phyloP scores from a whole-genome alignment of 352 stramenopile species.

The Globisporangium parvum region DNA sequence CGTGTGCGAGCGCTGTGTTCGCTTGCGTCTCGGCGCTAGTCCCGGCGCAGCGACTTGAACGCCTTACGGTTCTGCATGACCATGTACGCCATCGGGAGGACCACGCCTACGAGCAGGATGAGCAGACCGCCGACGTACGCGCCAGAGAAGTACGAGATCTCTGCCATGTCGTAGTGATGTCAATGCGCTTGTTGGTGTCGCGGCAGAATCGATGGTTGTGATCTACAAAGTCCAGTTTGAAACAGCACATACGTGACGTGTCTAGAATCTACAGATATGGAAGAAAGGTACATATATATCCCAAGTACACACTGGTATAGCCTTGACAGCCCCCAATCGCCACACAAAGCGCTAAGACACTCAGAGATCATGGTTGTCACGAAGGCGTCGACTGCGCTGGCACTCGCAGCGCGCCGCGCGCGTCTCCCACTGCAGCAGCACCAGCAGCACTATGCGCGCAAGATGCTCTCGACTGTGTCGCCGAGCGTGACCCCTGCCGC shows the following conservation, averaged over 20 bases:
- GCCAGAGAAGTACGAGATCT: slow-evolving; percentile 66
- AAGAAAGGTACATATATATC: no score
- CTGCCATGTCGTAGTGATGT: slow-evolving; percentile 14
- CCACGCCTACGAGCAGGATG: slow-evolving; percentile 60
- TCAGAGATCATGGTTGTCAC: background rate
- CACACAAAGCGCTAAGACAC: background rate
- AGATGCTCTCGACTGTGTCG: slow-evolving; percentile 12
- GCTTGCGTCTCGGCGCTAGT: slow-evolving; percentile 21
- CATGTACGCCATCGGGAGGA: slow-evolving; percentile 82
- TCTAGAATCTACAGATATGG: background rate
- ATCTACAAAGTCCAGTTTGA: background rate
- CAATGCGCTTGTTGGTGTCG: background rate
- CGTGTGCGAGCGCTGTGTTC: background rate
- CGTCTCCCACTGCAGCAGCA: background rate
- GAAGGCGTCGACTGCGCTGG: background rate
- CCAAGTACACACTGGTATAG: no score
- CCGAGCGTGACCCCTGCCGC: background rate
- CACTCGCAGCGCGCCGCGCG: no score
- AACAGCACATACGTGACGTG: background rate
- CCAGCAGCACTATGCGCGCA: slow-evolving; percentile 5
- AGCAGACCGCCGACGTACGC: slow-evolving; percentile 62
- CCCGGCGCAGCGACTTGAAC: slow-evolving; percentile 73
- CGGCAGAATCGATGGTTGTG: background rate
- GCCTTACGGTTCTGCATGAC: slow-evolving; percentile 85
- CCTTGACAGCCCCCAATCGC: background rate